Percentiles rank a stretch among this genome's conserved stretches.
Conservation (phyloP, 768 basidiomycete species). For the Mycena galericulata region DNA sequence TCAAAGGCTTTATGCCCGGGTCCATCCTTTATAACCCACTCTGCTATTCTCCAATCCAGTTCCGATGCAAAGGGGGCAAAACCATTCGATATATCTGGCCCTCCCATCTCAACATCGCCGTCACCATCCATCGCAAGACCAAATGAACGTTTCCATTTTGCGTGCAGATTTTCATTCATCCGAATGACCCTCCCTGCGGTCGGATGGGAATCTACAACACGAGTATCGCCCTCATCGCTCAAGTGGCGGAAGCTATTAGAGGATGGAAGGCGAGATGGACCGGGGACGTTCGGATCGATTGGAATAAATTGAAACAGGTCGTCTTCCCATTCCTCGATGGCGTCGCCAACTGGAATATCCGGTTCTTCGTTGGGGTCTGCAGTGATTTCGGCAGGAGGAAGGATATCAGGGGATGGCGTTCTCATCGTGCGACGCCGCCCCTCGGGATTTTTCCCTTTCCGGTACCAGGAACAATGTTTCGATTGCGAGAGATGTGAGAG, state of each 20-base stretch:
- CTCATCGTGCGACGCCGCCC: no score
- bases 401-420: neutral
- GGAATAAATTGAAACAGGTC: constrained; percentile 5
- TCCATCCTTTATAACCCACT: constrained; percentile 45
- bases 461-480: constrained; percentile 19
- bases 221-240: constrained; percentile 20
- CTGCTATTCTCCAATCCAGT: constrained; percentile 43
- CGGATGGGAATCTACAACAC: constrained; percentile 17
- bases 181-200: constrained; percentile 21
- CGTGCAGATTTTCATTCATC: constrained; percentile 23
- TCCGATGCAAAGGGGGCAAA: constrained; percentile 40
- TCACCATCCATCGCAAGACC: neutral
- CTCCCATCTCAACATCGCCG: constrained; percentile 25
- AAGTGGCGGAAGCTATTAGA: neutral
- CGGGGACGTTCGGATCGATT: neutral
- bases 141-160: constrained; percentile 19
- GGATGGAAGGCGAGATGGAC: no score
- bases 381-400: neutral
- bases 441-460: constrained; percentile 27
- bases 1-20: no score
- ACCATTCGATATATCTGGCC: neutral
- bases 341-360: constrained; percentile 5
- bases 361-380: neutral
- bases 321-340: constrained; percentile 6
- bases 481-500: constrained; percentile 7